Conservation (phyloP, 176 grass and related monocot species). For the Stipa capillata region DNA sequence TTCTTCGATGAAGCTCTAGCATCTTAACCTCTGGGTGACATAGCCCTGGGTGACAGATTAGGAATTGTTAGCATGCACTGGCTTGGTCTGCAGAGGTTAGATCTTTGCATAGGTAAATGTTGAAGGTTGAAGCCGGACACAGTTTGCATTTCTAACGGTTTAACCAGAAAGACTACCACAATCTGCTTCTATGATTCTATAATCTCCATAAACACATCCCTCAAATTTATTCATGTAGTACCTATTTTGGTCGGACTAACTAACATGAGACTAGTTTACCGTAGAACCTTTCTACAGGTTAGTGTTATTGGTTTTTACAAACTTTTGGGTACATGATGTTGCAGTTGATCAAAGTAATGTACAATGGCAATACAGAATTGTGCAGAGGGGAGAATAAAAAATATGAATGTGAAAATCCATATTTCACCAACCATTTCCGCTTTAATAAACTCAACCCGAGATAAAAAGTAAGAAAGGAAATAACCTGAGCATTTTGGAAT, state of each 20-base stretch:
- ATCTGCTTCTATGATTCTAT: background rate
- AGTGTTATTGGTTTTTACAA: background rate
- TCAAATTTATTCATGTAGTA: background rate
- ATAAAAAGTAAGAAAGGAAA: conserved; percentile 15
- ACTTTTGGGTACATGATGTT: background rate
- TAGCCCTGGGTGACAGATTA: conserved; percentile 42
- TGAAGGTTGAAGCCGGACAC: background rate
- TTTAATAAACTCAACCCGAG: background rate
- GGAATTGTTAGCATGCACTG: conserved; percentile 18
- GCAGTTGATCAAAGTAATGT: background rate
- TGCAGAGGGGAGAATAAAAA: background rate
- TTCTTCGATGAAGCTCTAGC: conserved; percentile 80
- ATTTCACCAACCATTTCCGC: background rate
- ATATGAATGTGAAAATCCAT: background rate
- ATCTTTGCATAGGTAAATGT: background rate
- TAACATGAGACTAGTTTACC: background rate
- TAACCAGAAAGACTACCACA: background rate
- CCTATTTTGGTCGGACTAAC: too few relatives aligned
- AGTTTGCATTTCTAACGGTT: background rate
- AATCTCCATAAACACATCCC: background rate
- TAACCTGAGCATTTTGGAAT: conserved; percentile 99
- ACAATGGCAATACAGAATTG: too few relatives aligned
- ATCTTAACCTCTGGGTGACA: conserved; percentile 90
- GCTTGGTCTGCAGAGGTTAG: background rate
- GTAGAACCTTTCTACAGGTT: background rate